Conservation (phyloP, 2,329 filamentous ascomycete species). For the Xylariomycetidae sp. region DNA sequence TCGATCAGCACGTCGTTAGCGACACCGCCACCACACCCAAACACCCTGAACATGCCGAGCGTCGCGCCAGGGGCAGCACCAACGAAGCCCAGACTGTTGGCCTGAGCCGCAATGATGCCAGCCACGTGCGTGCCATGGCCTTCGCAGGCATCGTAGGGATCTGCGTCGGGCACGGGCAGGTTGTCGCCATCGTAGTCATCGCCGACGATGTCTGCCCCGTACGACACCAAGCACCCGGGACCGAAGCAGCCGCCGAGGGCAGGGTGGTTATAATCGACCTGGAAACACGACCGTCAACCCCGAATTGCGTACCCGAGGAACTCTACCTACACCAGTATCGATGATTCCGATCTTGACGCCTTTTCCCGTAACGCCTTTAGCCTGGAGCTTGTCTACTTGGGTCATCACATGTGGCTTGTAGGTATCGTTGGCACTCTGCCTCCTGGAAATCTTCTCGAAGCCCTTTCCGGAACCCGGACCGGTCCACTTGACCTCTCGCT, state of each 20-base stretch:
- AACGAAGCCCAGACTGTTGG: slow-evolving; percentile 46
- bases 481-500: slow-evolving; percentile 35
- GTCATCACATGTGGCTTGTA: slow-evolving; percentile 51
- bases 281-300: no score
- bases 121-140: slow-evolving; percentile 57
- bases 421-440: slow-evolving; percentile 28
- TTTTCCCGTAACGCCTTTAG: slow-evolving; percentile 41
- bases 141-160: slow-evolving; percentile 38
- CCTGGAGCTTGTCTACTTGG: slow-evolving; percentile 47
- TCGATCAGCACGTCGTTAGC: slow-evolving; percentile 52
- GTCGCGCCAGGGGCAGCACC: slow-evolving; percentile 52
- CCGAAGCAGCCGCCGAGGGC: slow-evolving; percentile 61
- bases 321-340: slow-evolving; percentile 44
- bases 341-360: slow-evolving; percentile 49
- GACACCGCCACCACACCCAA: slow-evolving; percentile 47
- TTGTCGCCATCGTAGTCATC: slow-evolving; percentile 40
- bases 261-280: slow-evolving; percentile 58
- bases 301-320: slow-evolving; percentile 7
- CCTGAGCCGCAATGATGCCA: slow-evolving; percentile 56
- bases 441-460: slow-evolving; percentile 13
- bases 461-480: slow-evolving; percentile 28
- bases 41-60: slow-evolving; percentile 51
- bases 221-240: slow-evolving; percentile 48
- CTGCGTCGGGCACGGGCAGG: slow-evolving; percentile 21
- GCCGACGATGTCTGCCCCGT: slow-evolving; percentile 42